Evolutionary conservation across 1,284 basidiomycete genomes (phyloP), one percentile per base, ranked within the genome.

Genomic region (Sphagnurus paluster): DNA sequence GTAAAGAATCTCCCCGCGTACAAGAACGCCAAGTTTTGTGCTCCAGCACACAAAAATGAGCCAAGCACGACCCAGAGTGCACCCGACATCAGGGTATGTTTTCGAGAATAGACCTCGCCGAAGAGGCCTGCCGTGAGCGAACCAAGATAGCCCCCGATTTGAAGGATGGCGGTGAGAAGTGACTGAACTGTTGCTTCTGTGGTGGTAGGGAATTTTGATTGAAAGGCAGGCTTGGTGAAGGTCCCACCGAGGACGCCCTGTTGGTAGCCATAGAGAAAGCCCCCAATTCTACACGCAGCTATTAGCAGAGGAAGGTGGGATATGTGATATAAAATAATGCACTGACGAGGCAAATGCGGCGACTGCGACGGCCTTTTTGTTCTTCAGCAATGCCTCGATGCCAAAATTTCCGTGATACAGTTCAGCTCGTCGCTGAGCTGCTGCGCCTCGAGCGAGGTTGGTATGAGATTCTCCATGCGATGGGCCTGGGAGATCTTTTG

Each of bases 1-100:
- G 51, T 53, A 32, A 53, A 53, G 25, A 53, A 53, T 26, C 51
- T 50, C 34, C 51, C 51, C 13, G 51, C 45, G 34, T 53, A 53
- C 16, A 53, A 24, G 14, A 44, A 53, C 21, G 44, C 51, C n/a
- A 53, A 39, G 32, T 50, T 38, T 30, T 40, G 34, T 24, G 48
- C 51, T 40, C 51, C 51, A 16, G 45, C 51, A 33, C 51, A 53
- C 29, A 53, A 29, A 8, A 50, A 53, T 6, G 51, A 53, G 8
- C 51, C 51, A 10, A 53, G 45, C 6, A 53, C 38, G 16, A 53
- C 51, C 51, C 51, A 53, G 7, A 53, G 39, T 9, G 51, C 51
- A 10, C 51, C 51, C 16, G 51, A 50, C n/a, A 53, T 39, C 7
- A 53, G 41, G 4, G 51, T 53, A 32, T 53, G 48, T 17, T 53